phyloP scores from a whole-genome alignment of 768 basidiomycete species.

The Serendipita vermifera region DNA sequence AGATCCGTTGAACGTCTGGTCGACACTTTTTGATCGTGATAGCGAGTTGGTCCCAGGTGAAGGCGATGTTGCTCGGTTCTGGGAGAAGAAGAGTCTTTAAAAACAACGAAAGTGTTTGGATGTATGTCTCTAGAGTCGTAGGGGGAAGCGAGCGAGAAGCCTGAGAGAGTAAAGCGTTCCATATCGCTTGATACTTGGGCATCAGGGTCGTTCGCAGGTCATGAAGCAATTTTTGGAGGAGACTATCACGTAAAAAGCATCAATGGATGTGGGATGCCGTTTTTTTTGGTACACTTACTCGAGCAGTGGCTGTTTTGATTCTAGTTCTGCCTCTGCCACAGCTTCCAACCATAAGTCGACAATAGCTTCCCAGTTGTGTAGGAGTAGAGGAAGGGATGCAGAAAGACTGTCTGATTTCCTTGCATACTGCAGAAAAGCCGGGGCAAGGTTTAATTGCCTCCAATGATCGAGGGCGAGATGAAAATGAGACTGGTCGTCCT shows the following conservation, averaged over 20 bases:
- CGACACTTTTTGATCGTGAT: slow-evolving; percentile 43
- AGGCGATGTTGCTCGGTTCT: slow-evolving; percentile 18
- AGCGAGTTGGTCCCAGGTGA: slow-evolving; percentile 46
- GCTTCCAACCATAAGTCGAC: slow-evolving; percentile 50
- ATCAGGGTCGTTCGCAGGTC: slow-evolving; percentile 68
- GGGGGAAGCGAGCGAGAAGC: slow-evolving; percentile 49
- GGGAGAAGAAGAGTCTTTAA: slow-evolving; percentile 67
- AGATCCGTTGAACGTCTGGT: slow-evolving; percentile 59
- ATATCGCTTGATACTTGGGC: slow-evolving; percentile 44
- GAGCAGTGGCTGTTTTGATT: slow-evolving; percentile 57
- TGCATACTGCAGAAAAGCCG: slow-evolving; percentile 60
- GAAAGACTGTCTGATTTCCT: slow-evolving; percentile 46
- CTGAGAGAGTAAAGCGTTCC: slow-evolving; percentile 42
- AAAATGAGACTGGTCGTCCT: slow-evolving; percentile 75
- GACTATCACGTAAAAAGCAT: no score
- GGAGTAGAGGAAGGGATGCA: slow-evolving; percentile 63
- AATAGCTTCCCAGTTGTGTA: slow-evolving; percentile 68
- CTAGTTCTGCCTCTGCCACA: slow-evolving; percentile 49
- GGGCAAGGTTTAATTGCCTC: slow-evolving; percentile 67
- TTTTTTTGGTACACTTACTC: slow-evolving; percentile 59
- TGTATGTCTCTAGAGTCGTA: slow-evolving; percentile 44
- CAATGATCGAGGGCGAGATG: slow-evolving; percentile 59
- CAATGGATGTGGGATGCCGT: no score
- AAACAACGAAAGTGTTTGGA: slow-evolving; percentile 52
- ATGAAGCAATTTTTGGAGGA: slow-evolving; percentile 64